Percentiles rank a stretch among this genome's conserved stretches.
These are phyloP conservation scores for Leccinum arenicola DNA, from an alignment of 768 basidiomycete genomes.

Conservation along the genomic window DNA sequence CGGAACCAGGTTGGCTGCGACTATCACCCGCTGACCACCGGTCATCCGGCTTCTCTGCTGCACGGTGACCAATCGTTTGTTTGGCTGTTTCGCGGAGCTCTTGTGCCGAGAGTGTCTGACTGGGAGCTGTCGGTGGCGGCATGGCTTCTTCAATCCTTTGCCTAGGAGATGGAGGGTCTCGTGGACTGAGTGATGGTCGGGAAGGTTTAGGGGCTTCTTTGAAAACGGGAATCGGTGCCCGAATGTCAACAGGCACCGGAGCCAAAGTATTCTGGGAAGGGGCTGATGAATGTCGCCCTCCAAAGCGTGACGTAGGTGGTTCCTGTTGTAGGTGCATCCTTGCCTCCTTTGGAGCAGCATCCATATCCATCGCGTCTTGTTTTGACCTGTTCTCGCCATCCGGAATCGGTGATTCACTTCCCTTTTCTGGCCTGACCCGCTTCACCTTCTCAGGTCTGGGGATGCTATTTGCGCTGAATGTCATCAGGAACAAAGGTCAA, in stretches of 20 bases:
- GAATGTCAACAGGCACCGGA: constrained; percentile 15
- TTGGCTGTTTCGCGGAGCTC: constrained; percentile 80
- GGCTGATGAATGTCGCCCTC: constrained; percentile 14
- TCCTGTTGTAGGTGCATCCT: constrained; percentile 23
- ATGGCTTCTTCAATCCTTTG: constrained; percentile 48
- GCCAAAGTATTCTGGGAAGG: constrained; percentile 15
- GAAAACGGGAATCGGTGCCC: constrained; percentile 12
- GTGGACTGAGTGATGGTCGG: constrained; percentile 23
- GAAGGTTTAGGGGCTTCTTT: constrained; percentile 22
- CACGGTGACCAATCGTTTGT: constrained; percentile 49
- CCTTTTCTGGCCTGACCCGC: constrained; percentile 43
- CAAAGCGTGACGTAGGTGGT: constrained; percentile 18
- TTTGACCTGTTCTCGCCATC: constrained; percentile 29
- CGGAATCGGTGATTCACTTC: constrained; percentile 35
- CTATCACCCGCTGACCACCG: constrained; percentile 34
- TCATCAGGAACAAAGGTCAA: constrained; percentile 1
- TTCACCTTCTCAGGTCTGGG: constrained; percentile 81
- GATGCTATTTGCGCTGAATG: constrained; percentile 42
- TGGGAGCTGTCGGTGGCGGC: constrained; percentile 77
- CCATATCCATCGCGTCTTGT: constrained; percentile 38
- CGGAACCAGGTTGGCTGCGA: constrained; percentile 50
- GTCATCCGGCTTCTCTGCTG: constrained; percentile 40
- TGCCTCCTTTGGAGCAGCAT: constrained; percentile 27
- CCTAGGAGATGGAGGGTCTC: constrained; percentile 41
- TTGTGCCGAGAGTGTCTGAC: constrained; percentile 75